Evolutionary conservation across 1,284 basidiomycete genomes (phyloP), one percentile per base, ranked within the genome.

Genomic region (Pseudozyma sp.): DNA sequence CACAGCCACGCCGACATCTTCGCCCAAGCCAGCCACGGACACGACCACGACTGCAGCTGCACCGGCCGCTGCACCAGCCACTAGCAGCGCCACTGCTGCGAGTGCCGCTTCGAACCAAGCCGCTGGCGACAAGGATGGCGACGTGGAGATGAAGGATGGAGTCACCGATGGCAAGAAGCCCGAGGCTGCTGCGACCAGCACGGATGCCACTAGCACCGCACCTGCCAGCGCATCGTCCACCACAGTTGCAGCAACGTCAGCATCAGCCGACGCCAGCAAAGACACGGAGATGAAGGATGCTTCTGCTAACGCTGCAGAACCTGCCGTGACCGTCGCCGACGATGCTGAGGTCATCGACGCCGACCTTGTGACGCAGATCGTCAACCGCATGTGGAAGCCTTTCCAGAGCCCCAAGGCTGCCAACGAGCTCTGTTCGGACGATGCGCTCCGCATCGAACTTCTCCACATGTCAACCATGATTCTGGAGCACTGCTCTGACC

Each of bases 381-480:
- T 94, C 83, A 88, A 88, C 51, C 89, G 90, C 53, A 90, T 97
- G 47, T 97, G 95, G 95, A 89, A 90, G 60, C 91, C 90, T 1
- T 90, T 93, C 86, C 89, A 88, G 54, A 89, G 90, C 53, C 70
- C 81, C 12, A 78, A 82, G 50, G 76, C 73, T 12, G 72, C 78
- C 36, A 78, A 72, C 38, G 76, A 81, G 45, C 73, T 86, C 36
- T 90, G 89, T 43, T 88, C 89, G 0, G 92, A 94, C 78, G 93
- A 95, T 81, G 88, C 89, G 69, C 91, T 97, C 86, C 92, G 92
- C 80, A 93, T 98, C 70, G 96, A 98, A 85, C 88, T 97, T 42
- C 88, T 98, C 25, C 92, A 97, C 80, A 88, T 99, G 85, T 95
- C 95, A 1, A 95, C 93, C 0, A 88, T 95, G 49, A 89, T 99